Conservation (phyloP, 164 flowering plant genomes). For the Stephania japonica region DNA sequence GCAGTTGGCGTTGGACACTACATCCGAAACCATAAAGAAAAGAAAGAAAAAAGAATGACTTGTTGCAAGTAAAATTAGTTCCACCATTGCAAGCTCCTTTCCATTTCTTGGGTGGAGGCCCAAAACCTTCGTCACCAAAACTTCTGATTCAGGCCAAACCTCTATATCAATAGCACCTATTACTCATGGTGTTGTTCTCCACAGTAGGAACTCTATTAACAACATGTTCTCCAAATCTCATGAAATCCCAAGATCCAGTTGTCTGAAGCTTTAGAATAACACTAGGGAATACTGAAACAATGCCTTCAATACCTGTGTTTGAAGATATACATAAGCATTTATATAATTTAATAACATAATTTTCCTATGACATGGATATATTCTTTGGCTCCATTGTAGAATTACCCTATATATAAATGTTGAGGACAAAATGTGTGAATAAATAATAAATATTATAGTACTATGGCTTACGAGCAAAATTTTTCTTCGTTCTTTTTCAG, state of each 20-base stretch:
- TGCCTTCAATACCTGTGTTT: not conserved
- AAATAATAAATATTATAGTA: not conserved
- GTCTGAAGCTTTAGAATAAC: not conserved
- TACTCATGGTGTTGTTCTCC: not conserved
- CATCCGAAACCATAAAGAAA: too few relatives aligned
- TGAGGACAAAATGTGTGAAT: not conserved
- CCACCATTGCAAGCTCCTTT: not conserved
- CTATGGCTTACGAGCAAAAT: not conserved
- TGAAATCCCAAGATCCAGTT: constrained; percentile 3
- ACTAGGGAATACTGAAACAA: too few relatives aligned
- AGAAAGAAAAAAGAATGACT: too few relatives aligned
- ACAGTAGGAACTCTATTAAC: not conserved
- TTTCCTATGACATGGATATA: too few relatives aligned
- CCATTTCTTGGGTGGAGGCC: constrained; percentile 1
- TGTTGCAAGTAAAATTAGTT: not conserved
- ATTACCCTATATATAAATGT: not conserved
- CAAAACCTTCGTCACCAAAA: too few relatives aligned
- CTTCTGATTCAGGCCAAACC: not conserved
- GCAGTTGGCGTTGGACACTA: too few relatives aligned
- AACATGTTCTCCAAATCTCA: not conserved
- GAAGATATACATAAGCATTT: not conserved
- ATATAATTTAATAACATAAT: too few relatives aligned
- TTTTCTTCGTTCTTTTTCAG: not conserved
- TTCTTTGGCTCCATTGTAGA: too few relatives aligned
- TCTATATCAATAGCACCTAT: not conserved